phyloP scores from a whole-genome alignment of 1,284 basidiomycete genomes.

The Butyriboletus appendiculatus region DNA sequence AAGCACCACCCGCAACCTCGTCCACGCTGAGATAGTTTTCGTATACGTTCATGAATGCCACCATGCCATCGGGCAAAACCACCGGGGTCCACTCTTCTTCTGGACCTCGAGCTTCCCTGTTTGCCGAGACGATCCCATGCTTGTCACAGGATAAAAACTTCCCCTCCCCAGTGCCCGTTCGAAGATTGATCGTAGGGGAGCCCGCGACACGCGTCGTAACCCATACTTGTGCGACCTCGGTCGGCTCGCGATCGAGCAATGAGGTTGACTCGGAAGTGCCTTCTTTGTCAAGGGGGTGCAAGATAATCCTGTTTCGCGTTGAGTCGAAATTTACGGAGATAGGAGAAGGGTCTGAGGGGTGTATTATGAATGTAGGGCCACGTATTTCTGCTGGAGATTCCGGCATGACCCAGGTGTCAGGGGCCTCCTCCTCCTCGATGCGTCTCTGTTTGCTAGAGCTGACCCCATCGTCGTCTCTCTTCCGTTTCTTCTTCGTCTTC shows the following conservation, averaged over 20 bases:
- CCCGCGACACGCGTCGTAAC: conserved; percentile 81
- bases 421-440: conserved; percentile 59
- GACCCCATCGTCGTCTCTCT: conserved; percentile 52
- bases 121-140: conserved; percentile 78
- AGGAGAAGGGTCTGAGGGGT: conserved; percentile 73
- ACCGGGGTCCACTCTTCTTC: conserved; percentile 88
- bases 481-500: conserved; percentile 79
- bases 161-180: conserved; percentile 81
- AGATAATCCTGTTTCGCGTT: conserved; percentile 69
- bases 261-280: conserved; percentile 43
- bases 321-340: conserved; percentile 78
- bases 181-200: conserved; percentile 76
- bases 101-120: conserved; percentile 80
- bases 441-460: conserved; percentile 49
- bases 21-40: conserved; percentile 83
- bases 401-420: conserved; percentile 79
- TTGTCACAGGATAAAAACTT: conserved; percentile 86
- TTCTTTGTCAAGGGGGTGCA: conserved; percentile 65
- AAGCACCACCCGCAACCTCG: conserved; percentile 77
- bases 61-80: conserved; percentile 75
- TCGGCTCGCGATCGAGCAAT: conserved; percentile 65
- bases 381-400: conserved; percentile 72
- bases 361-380: conserved; percentile 80
- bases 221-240: conserved; percentile 86
- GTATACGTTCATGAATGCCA: conserved; percentile 82